Evolutionary conservation across 2,329 filamentous ascomycete species (phyloP), one percentile per base, ranked within the genome.

Genomic region (Phaeosphaeriaceae sp.): DNA sequence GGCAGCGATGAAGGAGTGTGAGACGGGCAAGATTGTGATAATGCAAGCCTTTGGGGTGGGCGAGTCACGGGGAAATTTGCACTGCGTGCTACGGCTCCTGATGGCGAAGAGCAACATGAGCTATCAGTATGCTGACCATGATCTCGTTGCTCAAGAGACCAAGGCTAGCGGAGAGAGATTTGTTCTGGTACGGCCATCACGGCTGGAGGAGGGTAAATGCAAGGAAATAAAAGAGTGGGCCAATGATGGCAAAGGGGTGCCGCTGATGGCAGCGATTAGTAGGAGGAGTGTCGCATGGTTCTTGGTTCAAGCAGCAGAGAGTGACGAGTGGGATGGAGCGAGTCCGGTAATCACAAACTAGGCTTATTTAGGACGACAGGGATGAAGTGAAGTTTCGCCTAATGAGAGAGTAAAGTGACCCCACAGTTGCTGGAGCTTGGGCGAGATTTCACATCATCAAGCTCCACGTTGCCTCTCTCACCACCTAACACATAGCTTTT

Each of bases 11-110:
- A 66, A 73, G 42, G 63, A 68, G 15, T 67, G 68, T 39, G 63
- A 63, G 0, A 67, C 73, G 41, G 52, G 38, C 6, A 81, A 79
- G 42, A 57, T 83, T 2, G 72, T 83, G 20, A 70, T 81, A 39
- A 76, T 84, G 66, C 80, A 77, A 11, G 76, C 79, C 1, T 77
- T 80, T 51, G 82, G 82, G 9, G 75, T 77, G 1, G 79, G 77
- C 0, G 64, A 72, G 23, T 82, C 80, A 4, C 78, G 71, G 63
- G 20, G 48, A 0, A 74, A 76, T 41, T 60, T 82, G 48, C 66
- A 74, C 35, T 74, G 69, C 28, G 64, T 76, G 1, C 58, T 83
- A 54, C 72, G 75, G 13, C 46, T 74, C 28, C 50, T 82, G n/a
- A 77, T 84, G 58, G 71, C 63, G 26, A 66, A 78, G 34, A 76